These are phyloP conservation scores for Terana coerulea DNA, from an alignment of 768 basidiomycete genomes.

Conservation along the genomic window DNA sequence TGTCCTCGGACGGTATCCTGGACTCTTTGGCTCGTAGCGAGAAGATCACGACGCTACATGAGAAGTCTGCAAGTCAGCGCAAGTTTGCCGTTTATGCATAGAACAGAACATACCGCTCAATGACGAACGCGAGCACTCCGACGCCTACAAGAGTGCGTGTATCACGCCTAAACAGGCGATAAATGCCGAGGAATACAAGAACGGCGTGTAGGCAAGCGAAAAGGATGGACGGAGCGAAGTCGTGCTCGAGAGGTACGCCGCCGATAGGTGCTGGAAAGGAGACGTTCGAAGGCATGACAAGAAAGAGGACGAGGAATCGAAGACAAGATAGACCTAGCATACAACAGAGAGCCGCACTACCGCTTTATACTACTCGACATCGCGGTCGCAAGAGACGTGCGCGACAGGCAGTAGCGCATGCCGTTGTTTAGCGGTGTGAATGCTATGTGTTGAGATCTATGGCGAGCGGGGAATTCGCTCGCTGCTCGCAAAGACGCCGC, in stretches of 20 bases:
- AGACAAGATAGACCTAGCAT: too few species aligned
- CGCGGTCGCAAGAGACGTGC: too few species aligned
- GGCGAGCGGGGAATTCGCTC: too few species aligned
- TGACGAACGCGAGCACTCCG: slow-evolving; percentile 12
- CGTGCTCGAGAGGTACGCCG: slow-evolving; percentile 11
- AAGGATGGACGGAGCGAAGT: slow-evolving; percentile 25
- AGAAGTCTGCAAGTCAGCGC: not conserved
- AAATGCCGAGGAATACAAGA: slow-evolving; percentile 16
- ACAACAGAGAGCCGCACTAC: too few species aligned
- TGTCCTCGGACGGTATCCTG: slow-evolving; percentile 3
- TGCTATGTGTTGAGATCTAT: too few species aligned
- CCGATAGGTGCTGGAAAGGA: slow-evolving; percentile 9
- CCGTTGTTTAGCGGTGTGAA: too few species aligned
- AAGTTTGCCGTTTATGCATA: not conserved
- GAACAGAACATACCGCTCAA: slow-evolving; percentile 18
- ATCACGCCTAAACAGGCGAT: slow-evolving; percentile 4
- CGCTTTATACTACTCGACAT: too few species aligned
- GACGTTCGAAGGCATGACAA: not conserved
- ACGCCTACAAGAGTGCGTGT: slow-evolving; percentile 16
- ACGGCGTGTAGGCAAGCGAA: slow-evolving; percentile 19
- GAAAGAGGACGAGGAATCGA: not conserved
- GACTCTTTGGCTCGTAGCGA: slow-evolving; percentile 5
- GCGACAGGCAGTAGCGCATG: too few species aligned
- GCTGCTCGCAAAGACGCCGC: too few species aligned
- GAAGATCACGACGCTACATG: not conserved